Conservation (phyloP, 768 basidiomycete species). For the Heimioporus sp. region DNA sequence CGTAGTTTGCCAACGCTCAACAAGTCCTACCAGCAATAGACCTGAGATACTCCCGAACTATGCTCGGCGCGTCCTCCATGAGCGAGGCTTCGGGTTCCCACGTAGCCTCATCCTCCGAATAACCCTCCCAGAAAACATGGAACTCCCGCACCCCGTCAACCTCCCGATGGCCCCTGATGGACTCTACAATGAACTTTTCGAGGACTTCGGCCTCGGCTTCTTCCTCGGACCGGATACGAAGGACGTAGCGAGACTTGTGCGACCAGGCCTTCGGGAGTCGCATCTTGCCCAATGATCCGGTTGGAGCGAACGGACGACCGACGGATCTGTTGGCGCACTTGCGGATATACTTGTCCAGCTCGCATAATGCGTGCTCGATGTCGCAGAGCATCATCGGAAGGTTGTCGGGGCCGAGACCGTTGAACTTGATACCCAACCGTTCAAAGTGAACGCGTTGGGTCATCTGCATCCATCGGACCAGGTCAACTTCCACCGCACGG, state of each 20-base stretch:
- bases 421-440: conserved; percentile 53
- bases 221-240: conserved; percentile 41
- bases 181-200: conserved; percentile 44
- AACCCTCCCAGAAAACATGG: conserved; percentile 56
- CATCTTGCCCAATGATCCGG: conserved; percentile 21
- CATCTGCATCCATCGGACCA: conserved; percentile 62
- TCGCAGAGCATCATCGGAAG: conserved; percentile 64
- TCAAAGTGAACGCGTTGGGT: conserved; percentile 61
- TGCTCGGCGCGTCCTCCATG: conserved; percentile 46
- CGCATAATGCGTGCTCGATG: conserved; percentile 77
- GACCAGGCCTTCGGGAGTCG: conserved; percentile 57
- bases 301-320: conserved; percentile 39
- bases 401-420: conserved; percentile 46
- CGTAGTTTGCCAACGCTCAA: not conserved
- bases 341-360: conserved; percentile 76
- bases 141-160: conserved; percentile 40
- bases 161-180: conserved; percentile 36
- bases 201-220: conserved; percentile 31
- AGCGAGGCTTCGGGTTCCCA: conserved; percentile 56
- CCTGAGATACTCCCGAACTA: conserved; percentile 41
- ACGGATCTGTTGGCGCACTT: conserved; percentile 22
- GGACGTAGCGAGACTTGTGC: conserved; percentile 39
- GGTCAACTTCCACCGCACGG: conserved; percentile 47
- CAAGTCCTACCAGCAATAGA: conserved; percentile 8
- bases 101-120: conserved; percentile 47